Evolutionary conservation across 164 flowering plant genomes (phyloP), one percentile per base, ranked within the genome.

Genomic region (Platanus orientalis): DNA sequence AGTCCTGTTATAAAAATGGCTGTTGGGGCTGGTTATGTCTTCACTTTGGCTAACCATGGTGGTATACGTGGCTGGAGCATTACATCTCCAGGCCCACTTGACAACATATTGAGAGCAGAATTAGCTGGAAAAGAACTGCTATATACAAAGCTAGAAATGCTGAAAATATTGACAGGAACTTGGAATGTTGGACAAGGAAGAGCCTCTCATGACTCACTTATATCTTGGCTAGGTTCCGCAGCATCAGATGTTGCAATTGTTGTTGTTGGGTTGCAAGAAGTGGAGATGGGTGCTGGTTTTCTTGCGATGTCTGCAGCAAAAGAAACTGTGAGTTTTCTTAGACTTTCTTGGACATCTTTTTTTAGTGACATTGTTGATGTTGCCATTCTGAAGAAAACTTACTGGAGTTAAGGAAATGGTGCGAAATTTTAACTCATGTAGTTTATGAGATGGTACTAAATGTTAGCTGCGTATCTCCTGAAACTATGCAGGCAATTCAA

Each of bases 151-250:
- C 69, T 52, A 45, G 89, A 87, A 64, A 79, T 73, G 64, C 6
- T 88, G 50, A 92, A 80, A 67, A 78, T 95, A 42, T 70, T 95
- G 61, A 68, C 79, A 11, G 97, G 99, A 5, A 87, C 98, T 24
- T 95, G 98, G 99, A 95, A 95, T 84, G 98, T 92, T 64, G 99
- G 93, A 25, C 98, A 95, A 69, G 99, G 90, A 75, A 95, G 76
- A 74, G 83, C 98, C 36, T 75, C 86, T 52, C 82, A 72, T 42
- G 99, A 95, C 16, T 73, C 97, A 32, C 96, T 95, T 25, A 77
- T 78, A 53, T 56, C 87, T 21, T 95, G 99, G 99, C 57, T 95
- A 47, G 93, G 95, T 65, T 85, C 91, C 70, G 86, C 74, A 12
- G 79, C 80, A 28, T 80, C 92, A 62, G 91, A 86, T 69, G 89